A percentile compares a stretch with the other conserved stretches of the same genome.
These are phyloP conservation scores for Vanrija humicola DNA, from an alignment of 1,284 basidiomycete species.

Conservation along the genomic window DNA sequence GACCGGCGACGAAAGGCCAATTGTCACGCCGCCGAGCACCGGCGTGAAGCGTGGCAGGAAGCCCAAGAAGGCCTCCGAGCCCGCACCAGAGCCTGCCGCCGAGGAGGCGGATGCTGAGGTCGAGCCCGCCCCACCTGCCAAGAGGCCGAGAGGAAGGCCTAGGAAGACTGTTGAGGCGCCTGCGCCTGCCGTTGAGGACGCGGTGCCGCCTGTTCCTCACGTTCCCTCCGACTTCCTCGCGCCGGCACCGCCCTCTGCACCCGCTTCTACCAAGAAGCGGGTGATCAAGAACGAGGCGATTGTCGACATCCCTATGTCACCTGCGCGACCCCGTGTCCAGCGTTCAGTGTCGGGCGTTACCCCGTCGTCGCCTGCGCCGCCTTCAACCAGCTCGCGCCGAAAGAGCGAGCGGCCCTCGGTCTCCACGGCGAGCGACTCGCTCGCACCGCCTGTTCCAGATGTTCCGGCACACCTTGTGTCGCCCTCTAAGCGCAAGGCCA, in stretches of 20 bases:
- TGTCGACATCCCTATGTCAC: no score
- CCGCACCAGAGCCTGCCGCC: not conserved
- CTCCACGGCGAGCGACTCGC: no score
- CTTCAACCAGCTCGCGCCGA: no score
- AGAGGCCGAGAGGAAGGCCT: not conserved
- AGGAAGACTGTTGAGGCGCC: conserved; percentile 1
- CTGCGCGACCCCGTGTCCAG: no score
- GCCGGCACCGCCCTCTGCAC: not conserved
- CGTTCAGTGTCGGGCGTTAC: no score
- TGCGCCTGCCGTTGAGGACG: no score
- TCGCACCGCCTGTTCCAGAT: conserved; percentile 3
- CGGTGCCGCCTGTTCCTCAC: not conserved
- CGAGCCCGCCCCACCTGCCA: not conserved
- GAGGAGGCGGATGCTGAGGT: not conserved
- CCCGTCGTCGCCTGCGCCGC: no score
- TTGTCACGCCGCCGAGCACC: conserved; percentile 8
- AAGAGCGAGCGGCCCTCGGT: no score
- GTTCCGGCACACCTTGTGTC: no score
- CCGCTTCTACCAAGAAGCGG: not conserved
- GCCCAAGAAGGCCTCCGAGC: not conserved
- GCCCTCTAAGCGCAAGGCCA: no score
- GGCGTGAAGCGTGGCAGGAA: conserved; percentile 23
- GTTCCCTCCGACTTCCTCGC: no score
- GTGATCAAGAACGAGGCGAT: not conserved
- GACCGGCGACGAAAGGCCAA: conserved; percentile 15